phyloP scores from a whole-genome alignment of 2,329 filamentous ascomycete genomes.

The Paecilomyces formosus region DNA sequence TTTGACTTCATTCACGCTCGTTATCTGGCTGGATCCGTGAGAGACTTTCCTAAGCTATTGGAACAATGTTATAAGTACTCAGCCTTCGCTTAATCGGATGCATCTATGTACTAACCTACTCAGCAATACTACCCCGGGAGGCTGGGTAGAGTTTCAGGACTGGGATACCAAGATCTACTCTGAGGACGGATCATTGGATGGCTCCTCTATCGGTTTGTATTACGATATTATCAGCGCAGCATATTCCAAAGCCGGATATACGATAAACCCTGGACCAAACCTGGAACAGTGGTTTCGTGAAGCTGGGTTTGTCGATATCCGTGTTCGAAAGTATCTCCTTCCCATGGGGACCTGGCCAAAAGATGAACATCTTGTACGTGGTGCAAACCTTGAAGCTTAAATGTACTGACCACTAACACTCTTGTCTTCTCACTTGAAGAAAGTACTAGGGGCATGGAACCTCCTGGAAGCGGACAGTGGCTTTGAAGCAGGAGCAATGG shows the following conservation, averaged over 20 bases:
- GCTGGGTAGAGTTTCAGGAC: slow-evolving; percentile 28
- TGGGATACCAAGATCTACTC: slow-evolving; percentile 19
- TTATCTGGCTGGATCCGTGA: slow-evolving; percentile 49
- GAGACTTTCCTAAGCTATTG: slow-evolving; percentile 48
- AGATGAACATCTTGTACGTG: neutral
- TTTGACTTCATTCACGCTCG: slow-evolving; percentile 58
- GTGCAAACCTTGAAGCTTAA: neutral
- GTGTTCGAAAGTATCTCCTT: slow-evolving; percentile 7
- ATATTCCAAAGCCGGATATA: neutral
- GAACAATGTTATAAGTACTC: slow-evolving; percentile 36
- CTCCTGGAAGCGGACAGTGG: slow-evolving; percentile 16
- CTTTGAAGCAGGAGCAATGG: slow-evolving; percentile 18
- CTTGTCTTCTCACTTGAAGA: slow-evolving; percentile 2
- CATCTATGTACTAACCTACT: neutral
- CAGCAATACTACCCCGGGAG: slow-evolving; percentile 29
- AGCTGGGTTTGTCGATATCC: slow-evolving; percentile 14
- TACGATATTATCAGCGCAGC: neutral
- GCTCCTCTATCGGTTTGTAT: neutral
- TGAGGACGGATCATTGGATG: slow-evolving; percentile 10
- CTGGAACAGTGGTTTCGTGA: slow-evolving; percentile 11
- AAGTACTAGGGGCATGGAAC: slow-evolving; percentile 16
- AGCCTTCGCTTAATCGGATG: neutral
- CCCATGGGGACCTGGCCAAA: slow-evolving; percentile 16
- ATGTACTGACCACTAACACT: neutral
- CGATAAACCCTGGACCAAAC: neutral